Evolutionary conservation across 2,329 filamentous ascomycete genomes (phyloP).

Genomic region (Dothistroma pini): DNA sequence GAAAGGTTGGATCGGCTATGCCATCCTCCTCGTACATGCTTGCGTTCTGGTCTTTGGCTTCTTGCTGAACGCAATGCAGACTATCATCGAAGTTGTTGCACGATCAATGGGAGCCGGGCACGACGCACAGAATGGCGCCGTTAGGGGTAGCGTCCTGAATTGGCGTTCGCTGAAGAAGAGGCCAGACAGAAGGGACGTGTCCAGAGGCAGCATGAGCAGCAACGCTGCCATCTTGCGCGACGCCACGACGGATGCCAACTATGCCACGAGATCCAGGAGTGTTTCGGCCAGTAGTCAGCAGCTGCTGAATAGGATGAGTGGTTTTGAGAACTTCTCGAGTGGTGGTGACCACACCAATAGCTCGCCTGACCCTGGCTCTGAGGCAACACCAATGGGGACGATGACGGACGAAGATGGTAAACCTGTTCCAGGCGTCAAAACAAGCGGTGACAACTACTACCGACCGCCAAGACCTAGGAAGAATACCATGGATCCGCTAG

Average conservation of each 20-base stretch:
- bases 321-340: conserved; percentile 53
- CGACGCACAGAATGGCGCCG: conserved; percentile 49
- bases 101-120: conserved; percentile 78
- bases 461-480: conserved; percentile 72
- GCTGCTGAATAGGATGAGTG: conserved; percentile 52
- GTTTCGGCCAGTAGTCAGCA: conserved; percentile 61
- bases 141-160: conserved; percentile 77
- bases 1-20: conserved; percentile 94
- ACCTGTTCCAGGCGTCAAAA: conserved; percentile 16
- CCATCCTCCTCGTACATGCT: conserved; percentile 80
- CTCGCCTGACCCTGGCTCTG: conserved; percentile 20
- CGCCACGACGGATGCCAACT: conserved; percentile 19
- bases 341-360: conserved; percentile 57
- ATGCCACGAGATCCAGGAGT: conserved; percentile 53
- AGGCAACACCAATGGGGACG: conserved; percentile 5
- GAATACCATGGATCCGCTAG: conserved; percentile 57
- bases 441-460: conserved; percentile 67
- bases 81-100: conserved; percentile 81
- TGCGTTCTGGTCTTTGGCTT: conserved; percentile 86
- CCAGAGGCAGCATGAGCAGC: conserved; percentile 76
- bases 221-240: conserved; percentile 69
- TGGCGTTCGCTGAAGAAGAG: conserved; percentile 41
- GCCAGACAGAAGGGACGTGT: conserved; percentile 44
- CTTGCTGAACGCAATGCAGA: conserved; percentile 87
- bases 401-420: conserved; percentile 10